Conservation (phyloP, 441 rosid species). For the Codiaeum variegatum region DNA sequence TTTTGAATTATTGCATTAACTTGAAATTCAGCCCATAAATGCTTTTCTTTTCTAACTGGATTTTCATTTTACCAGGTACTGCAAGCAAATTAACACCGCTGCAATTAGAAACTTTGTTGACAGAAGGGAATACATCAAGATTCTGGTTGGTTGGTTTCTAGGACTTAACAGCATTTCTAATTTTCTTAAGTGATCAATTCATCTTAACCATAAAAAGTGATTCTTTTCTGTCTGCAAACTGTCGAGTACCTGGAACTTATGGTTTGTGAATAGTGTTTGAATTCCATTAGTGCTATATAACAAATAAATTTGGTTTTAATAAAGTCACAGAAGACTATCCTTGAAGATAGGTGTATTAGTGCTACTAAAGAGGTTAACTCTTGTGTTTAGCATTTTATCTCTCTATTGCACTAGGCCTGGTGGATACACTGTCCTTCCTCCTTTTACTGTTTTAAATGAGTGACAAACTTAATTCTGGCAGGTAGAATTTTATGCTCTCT, state of each 20-base stretch:
- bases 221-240: neutral
- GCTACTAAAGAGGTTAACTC: neutral
- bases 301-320: neutral
- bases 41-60: constrained; percentile 5
- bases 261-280: neutral
- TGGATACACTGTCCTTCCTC: neutral
- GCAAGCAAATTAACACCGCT: constrained; percentile 71
- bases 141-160: constrained; percentile 79
- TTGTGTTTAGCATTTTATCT: neutral
- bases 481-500: constrained; percentile 68
- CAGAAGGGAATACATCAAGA: constrained; percentile 67
- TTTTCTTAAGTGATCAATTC: constrained; percentile 9
- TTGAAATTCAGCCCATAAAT: constrained; percentile 9
- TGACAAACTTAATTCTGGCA: constrained; percentile 31
- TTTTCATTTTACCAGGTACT: constrained; percentile 42
- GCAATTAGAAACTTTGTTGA: constrained; percentile 73
- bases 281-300: neutral
- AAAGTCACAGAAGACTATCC: neutral
- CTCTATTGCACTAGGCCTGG: neutral
- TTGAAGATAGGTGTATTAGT: neutral
- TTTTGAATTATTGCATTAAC: neutral
- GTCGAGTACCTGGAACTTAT: neutral
- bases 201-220: constrained; percentile 8
- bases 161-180: constrained; percentile 16
- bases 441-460: neutral